Evolutionary conservation across 1,284 basidiomycete genomes (phyloP), one percentile per base, ranked within the genome.

Genomic region (Testicularia cyperi): DNA sequence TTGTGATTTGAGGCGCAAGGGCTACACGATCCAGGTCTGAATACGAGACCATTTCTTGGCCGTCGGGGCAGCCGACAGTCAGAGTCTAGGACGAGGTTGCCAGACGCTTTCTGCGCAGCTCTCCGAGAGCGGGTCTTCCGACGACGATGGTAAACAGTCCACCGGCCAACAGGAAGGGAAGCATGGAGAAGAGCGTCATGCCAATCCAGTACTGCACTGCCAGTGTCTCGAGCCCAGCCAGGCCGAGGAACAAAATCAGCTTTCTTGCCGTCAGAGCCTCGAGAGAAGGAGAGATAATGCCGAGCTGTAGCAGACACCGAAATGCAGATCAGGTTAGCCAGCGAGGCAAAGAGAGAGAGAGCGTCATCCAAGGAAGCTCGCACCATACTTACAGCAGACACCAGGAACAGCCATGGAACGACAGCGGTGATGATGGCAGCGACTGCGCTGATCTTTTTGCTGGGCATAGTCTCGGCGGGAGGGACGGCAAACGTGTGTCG

Each of bases 401-500:
- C 23, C 5, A 71, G 43, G 38, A 71, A 47, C 7, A 54, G 12
- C 64, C 65, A 71, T 2, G 69, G 69, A 1, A 61, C 41, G 16
- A 20, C 49, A 8, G 61, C 48, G 1, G 68, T 71, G 34, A 60
- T 16, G 28, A 67, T 21, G 10, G 66, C 53, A 3, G 55, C 61
- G 14, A 48, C 44, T 9, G 40, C 48, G 27, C 56, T 58, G 35
- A 69, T 30, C 34, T 53, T 52, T 43, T 46, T 57, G 38, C 51
- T 46, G 13, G 69, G 69, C 69, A 71, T 71, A 19, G 52, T 63
- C 25, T 71, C 68, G 35, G 55, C 53, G 0, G 68, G 62, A 4
- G 66, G 52, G 16, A 52, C 31, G 33, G 43, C 46, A 21, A 71
- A 71, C 2, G 68, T 71, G 48, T 71, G 68, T 28, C 44, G 39